phyloP scores from a whole-genome alignment of 345 rosid genomes.

The Eutrema heterophyllum region DNA sequence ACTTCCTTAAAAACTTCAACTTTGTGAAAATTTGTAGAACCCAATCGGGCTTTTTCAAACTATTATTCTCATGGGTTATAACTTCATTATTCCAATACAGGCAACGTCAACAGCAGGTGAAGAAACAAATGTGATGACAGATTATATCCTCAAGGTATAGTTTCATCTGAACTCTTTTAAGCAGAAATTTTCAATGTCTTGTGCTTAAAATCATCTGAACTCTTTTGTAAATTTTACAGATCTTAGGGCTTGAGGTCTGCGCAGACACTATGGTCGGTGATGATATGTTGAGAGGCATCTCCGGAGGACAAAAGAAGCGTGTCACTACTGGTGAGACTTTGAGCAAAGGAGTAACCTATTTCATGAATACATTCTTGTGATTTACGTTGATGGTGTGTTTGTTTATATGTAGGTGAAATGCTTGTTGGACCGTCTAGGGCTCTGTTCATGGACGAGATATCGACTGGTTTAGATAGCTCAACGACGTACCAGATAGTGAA shows the following conservation, averaged over 20 bases:
- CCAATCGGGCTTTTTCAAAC: not conserved
- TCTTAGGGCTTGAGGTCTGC: slow-evolving; percentile 61
- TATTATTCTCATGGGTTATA: not conserved
- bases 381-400: not conserved
- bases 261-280: slow-evolving; percentile 70
- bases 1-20: not conserved
- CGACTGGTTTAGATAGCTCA: slow-evolving; percentile 78
- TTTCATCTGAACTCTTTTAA: not conserved
- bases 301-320: slow-evolving; percentile 74
- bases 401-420: slow-evolving; percentile 51
- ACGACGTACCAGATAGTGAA: slow-evolving; percentile 72
- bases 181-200: not conserved
- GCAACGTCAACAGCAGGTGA: slow-evolving; percentile 47
- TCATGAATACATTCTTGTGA: not conserved
- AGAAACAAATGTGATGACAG: slow-evolving; percentile 48
- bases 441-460: slow-evolving; percentile 83
- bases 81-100: slow-evolving; percentile 27
- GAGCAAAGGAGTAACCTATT: not conserved
- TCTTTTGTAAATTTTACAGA: slow-evolving; percentile 30
- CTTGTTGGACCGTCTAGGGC: slow-evolving; percentile 67
- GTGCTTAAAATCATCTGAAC: not conserved
- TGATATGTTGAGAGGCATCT: slow-evolving; percentile 66
- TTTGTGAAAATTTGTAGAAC: not conserved
- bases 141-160: slow-evolving; percentile 60
- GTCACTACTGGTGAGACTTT: slow-evolving; percentile 58